These are phyloP conservation scores for Coemansia sp. DNA, from an alignment of 192 early-diverging fungal genomes.

Conservation along the genomic window DNA sequence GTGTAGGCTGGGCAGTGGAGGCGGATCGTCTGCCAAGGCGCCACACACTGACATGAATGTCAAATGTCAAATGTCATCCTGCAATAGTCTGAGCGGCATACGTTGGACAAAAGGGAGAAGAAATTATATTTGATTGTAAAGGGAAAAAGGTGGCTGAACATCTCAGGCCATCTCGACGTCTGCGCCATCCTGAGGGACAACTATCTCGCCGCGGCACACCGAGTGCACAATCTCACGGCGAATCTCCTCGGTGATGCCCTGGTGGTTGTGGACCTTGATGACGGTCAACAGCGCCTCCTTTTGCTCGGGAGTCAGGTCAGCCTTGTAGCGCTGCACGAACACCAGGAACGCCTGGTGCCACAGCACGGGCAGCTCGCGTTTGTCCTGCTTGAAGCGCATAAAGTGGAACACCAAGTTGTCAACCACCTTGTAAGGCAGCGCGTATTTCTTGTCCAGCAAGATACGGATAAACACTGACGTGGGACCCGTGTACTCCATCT, in stretches of 20 bases:
- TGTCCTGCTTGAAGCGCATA: slow-evolving; percentile 83
- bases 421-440: slow-evolving; percentile 95
- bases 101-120: neutral
- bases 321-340: slow-evolving; percentile 97
- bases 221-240: slow-evolving; percentile 83
- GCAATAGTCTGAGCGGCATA: slow-evolving; percentile 3
- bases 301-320: slow-evolving; percentile 92
- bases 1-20: neutral
- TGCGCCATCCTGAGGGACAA: slow-evolving; percentile 62
- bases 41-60: slow-evolving; percentile 3
- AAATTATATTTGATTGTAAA: slow-evolving; percentile 9
- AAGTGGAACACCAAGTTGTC: slow-evolving; percentile 97
- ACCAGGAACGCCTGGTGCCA: slow-evolving; percentile 98
- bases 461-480: slow-evolving; percentile 94
- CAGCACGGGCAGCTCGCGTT: slow-evolving; percentile 86
- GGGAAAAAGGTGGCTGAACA: neutral
- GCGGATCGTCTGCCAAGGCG: neutral
- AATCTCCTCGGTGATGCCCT: slow-evolving; percentile 89
- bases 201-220: slow-evolving; percentile 70
- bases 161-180: slow-evolving; percentile 39
- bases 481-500: slow-evolving; percentile 98
- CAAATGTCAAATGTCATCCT: slow-evolving; percentile 2
- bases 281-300: slow-evolving; percentile 88
- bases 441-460: slow-evolving; percentile 97
- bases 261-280: slow-evolving; percentile 77